Evolutionary conservation across 1,284 basidiomycete species (phyloP), one percentile per base, ranked within the genome.

Genomic region (Tetrapyrgos nigripes): DNA sequence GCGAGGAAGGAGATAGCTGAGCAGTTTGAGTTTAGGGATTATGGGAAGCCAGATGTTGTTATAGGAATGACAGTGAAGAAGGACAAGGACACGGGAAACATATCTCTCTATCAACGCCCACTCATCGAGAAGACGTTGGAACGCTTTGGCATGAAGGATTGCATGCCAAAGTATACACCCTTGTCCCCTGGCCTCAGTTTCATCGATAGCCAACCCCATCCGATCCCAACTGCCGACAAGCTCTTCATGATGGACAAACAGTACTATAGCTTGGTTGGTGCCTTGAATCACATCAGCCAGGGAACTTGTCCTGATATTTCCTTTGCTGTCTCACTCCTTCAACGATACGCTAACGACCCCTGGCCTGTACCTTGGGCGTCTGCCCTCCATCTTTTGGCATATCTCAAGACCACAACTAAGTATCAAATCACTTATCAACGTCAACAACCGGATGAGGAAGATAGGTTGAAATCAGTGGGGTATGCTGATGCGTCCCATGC

Each of bases 81-180:
- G n/a, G n/a, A n/a, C n/a, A n/a, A n/a, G n/a, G n/a, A n/a, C n/a
- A n/a, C n/a, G n/a, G n/a, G n/a, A n/a, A n/a, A n/a, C n/a, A n/a
- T n/a, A n/a, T n/a, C n/a, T n/a, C n/a, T n/a, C n/a, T n/a, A n/a
- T n/a, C n/a, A n/a, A n/a, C n/a, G n/a, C n/a, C n/a, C n/a, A n/a
- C n/a, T n/a, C n/a, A 55, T 55, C n/a, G 3, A 28, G 6, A 31
- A 45, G 17, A 28, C n/a, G 2, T 3, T 55, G 4, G 40, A 46
- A 24, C 17, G 11, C 21, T 47, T 4, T 13, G n/a, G 27, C 11
- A 45, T 55, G 53, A 23, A n/a, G 13, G 43, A 26, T 14, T 55
- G 24, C 43, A 62, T 59, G 19, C 62, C 65, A 6, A 23, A 53
- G 19, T n/a, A n/a, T n/a, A n/a, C n/a, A n/a, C n/a, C n/a, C n/a